phyloP scores from a whole-genome alignment of 257 asterid species.

The Penstemon davidsonii region DNA sequence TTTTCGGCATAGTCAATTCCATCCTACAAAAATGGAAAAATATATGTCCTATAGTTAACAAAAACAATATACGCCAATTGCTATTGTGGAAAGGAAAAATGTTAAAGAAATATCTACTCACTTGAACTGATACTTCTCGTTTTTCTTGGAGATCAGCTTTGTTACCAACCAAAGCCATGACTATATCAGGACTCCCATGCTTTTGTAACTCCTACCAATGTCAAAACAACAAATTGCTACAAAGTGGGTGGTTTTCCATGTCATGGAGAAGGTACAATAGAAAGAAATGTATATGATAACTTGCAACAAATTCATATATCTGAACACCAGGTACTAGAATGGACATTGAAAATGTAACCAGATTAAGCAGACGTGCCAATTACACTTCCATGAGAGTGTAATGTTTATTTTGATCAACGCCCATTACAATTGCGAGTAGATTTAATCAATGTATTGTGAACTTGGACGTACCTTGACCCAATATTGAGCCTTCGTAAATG shows the following conservation, averaged over 20 bases:
- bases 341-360: neutral
- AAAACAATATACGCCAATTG: neutral
- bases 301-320: neutral
- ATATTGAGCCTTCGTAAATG: constrained; percentile 79
- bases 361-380: neutral
- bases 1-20: constrained; percentile 84
- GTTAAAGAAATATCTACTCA: constrained; percentile 36
- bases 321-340: constrained; percentile 1
- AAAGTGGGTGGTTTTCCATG: constrained; percentile 8
- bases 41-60: constrained; percentile 12
- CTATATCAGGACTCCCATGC: constrained; percentile 94
- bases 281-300: neutral
- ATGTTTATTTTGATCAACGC: neutral
- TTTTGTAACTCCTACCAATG: constrained; percentile 77
- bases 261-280: neutral
- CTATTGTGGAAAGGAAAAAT: constrained; percentile 3
- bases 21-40: constrained; percentile 48
- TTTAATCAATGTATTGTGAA: neutral
- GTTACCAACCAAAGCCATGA: constrained; percentile 97
- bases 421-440: neutral
- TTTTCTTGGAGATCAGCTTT: constrained; percentile 93
- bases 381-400: constrained; percentile 7
- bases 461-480: constrained; percentile 75
- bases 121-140: constrained; percentile 82
- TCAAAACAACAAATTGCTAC: constrained; percentile 16